Base-by-base conservation (phyloP, 2,329 filamentous ascomycete genomes). In the Pseudocercospora cruenta region DNA sequence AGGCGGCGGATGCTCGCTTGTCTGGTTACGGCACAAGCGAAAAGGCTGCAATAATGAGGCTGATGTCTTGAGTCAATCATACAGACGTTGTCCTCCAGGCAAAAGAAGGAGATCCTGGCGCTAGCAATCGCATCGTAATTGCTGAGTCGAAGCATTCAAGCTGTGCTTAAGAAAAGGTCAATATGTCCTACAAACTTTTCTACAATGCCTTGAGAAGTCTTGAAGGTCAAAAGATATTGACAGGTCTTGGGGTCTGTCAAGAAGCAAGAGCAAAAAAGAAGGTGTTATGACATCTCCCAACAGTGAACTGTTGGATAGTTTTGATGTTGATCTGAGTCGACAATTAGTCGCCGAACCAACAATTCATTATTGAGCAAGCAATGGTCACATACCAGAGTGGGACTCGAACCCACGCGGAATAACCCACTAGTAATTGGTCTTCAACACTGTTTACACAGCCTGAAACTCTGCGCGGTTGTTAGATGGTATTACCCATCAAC, bases 361-460 rank as follows among this genome's bases (percentile, higher is more conserved):
- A 51, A n/a, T n/a, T n/a, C 47, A 24, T 24, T 22, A 26, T 9
- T 51, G 63, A 66, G 36, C 36, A 39, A 39, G 36, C 36, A 39
- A 39, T n/a, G 16, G 14, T 39, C 36, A 39, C 36, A n/a, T 39
- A 39, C 36, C 58, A 70, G 64, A 67, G 71, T 73, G 70, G 72
- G 72, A 73, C 66, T 74, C 70, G 72, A 74, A 74, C 72, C 72
- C 72, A 73, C 69, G 70, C 62, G 54, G 66, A 58, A 66, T 70
- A 61, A 60, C 59, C 68, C 68, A 73, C 71, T 73, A 73, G 71
- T 71, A 72, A 64, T 43, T 62, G 47, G 58, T 63, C 60, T 64
- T 67, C 66, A 62, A 64, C 68, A 64, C 63, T 65, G 58, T 70
- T 66, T 45, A 62, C 45, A 67, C 47, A 45, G 67, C 69, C 67